Evolutionary conservation across 768 basidiomycete species (phyloP), one percentile per base, ranked within the genome.

Genomic region (Kockovaella imperatae): DNA sequence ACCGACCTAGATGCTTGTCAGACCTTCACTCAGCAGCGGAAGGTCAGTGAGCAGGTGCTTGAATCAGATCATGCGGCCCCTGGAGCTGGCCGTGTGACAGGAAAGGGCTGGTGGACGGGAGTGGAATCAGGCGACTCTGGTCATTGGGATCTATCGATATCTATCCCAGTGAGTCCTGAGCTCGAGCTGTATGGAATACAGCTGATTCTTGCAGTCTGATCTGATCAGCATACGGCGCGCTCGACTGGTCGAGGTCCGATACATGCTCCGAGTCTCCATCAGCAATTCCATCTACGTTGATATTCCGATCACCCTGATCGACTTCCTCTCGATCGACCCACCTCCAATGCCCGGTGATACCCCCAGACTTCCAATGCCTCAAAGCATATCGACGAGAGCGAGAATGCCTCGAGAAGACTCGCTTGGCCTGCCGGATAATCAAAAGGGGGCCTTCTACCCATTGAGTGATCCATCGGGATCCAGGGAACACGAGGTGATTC

Each of bases 21-120:
- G 64, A 80, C 82, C 0, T 72, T 77, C 31, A 80, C 82, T 4
- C 77, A 73, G 15, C 73, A 75, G 44, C 85, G 83, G 65, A 76
- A 79, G 53, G 75, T 90, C 1, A 78, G 81, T 1, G 81, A 82
- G 59, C 77, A 79, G 26, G 74, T 74, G 3, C 75, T 93, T 23
- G 79, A 82, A 56, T 80, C 64, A 11, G 64, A 67, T 49, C 50
- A 50, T 17, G 39, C 82, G 64, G 80, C 82, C 5, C 78, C 83
- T 41, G 76, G 76, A 32, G 78, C 78, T 23, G 70, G 79, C 5
- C 77, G 78, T 53, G 84, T 84, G 81, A 20, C 64, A 0, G 59
- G 64, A 2, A 83, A 81, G 59, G 89, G 88, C 1, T 93, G 87
- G 84, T 93, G 89, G 88, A 76, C 80, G 4, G 90, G 90, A 6